phyloP scores from a whole-genome alignment of 495 filamentous ascomycete species.

The Penicillium bialowiezense region DNA sequence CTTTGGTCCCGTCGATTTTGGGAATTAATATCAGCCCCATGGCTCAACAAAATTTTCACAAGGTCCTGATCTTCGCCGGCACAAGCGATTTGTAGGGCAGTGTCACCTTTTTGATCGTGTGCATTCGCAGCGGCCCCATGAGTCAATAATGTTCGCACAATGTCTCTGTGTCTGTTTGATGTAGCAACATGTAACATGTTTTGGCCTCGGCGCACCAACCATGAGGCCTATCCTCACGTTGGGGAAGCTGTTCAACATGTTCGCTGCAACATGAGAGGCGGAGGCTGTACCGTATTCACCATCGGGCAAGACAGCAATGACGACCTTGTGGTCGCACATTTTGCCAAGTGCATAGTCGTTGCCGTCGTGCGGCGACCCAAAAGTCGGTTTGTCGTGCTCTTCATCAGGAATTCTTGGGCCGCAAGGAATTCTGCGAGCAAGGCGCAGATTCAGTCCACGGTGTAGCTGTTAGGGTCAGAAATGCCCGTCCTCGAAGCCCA shows the following conservation, averaged over 20 bases:
- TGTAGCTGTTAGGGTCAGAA: constrained; percentile 31
- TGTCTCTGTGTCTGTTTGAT: no score
- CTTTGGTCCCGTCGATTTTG: no score
- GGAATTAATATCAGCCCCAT: no score
- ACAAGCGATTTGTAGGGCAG: no score
- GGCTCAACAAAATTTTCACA: no score
- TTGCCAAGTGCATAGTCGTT: constrained; percentile 37
- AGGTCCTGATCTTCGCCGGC: no score
- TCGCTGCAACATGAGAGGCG: constrained; percentile 6
- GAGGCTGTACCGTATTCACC: constrained; percentile 16
- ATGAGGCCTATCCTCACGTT: constrained; percentile 31
- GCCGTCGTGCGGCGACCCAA: constrained; percentile 13
- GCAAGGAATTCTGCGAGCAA: constrained; percentile 34
- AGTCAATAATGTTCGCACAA: no score
- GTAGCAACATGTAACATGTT: constrained; percentile 25
- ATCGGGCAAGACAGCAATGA: constrained; percentile 27
- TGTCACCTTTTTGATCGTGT: no score
- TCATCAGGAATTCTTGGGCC: constrained; percentile 39
- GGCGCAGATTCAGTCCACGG: constrained; percentile 50
- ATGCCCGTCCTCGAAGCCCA: no score
- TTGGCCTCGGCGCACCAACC: constrained; percentile 24
- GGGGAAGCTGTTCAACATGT: constrained; percentile 34
- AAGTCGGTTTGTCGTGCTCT: constrained; percentile 3
- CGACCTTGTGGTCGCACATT: constrained; percentile 33
- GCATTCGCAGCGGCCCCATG: no score